phyloP scores from a whole-genome alignment of 1,284 basidiomycete species.

The Ceratobasidium sp. region DNA sequence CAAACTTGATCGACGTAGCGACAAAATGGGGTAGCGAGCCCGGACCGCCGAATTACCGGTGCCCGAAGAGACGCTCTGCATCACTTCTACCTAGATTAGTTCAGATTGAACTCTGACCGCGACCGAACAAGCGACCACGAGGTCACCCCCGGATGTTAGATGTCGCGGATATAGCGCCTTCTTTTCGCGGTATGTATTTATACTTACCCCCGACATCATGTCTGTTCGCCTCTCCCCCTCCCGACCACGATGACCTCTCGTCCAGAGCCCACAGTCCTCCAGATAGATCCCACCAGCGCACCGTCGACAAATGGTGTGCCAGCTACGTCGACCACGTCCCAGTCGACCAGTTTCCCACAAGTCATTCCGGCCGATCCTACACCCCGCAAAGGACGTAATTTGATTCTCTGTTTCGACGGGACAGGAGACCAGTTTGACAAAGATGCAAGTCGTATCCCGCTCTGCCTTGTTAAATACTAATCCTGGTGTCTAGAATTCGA shows the following conservation, averaged over 20 bases:
- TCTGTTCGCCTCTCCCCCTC: not conserved
- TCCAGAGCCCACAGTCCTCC: conserved; percentile 29
- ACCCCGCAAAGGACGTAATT: conserved; percentile 25
- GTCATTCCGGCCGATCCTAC: conserved; percentile 21
- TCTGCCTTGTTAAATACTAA: not conserved
- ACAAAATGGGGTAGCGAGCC: too few relatives aligned
- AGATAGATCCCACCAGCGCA: not conserved
- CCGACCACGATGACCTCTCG: conserved; percentile 9
- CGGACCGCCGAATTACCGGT: not conserved
- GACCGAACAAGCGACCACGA: conserved; percentile 5
- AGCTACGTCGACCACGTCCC: not conserved
- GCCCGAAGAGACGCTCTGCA: not conserved
- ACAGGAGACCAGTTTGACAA: conserved; percentile 49
- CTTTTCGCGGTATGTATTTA: not conserved
- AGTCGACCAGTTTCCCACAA: conserved; percentile 26
- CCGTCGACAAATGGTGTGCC: not conserved
- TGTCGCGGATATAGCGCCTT: not conserved
- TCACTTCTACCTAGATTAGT: not conserved
- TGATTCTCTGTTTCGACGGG: conserved; percentile 51
- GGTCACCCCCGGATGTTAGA: conserved; percentile 1
- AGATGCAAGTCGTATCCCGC: conserved; percentile 11
- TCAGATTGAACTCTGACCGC: not conserved
- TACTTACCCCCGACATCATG: not conserved
- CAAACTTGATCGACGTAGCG: not conserved
- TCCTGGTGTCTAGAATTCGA: conserved; percentile 34